Conservation (phyloP, 2,329 filamentous ascomycete genomes). For the Pyrenochaeta sp. region DNA sequence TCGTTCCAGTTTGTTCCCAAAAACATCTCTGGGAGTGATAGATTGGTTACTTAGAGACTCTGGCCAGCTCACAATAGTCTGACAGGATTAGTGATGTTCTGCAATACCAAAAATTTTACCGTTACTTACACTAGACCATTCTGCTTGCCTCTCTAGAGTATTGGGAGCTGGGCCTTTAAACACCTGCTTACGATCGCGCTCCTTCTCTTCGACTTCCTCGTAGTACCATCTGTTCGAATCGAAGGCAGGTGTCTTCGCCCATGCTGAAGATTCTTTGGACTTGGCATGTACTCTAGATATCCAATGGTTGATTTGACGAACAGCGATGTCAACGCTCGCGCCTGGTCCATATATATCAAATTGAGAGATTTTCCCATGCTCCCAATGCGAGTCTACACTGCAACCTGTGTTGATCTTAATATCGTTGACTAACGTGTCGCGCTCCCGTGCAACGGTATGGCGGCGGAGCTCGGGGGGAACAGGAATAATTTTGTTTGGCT, state of each 20-base stretch:
- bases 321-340: constrained; percentile 25
- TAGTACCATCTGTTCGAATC: constrained; percentile 34
- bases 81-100: background rate
- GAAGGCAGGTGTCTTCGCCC: constrained; percentile 39
- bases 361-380: constrained; percentile 15
- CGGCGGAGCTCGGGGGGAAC: constrained; percentile 32
- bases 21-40: constrained; percentile 31
- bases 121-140: constrained; percentile 16
- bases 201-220: constrained; percentile 20
- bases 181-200: constrained; percentile 23
- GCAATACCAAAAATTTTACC: background rate
- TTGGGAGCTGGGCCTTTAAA: constrained; percentile 31
- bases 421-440: constrained; percentile 15
- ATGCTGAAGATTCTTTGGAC: constrained; percentile 30
- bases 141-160: constrained; percentile 4
- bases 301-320: constrained; percentile 37
- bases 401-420: constrained; percentile 30
- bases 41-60: constrained; percentile 20
- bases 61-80: constrained; percentile 35
- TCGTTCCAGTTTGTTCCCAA: constrained; percentile 38
- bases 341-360: constrained; percentile 39
- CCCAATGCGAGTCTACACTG: constrained; percentile 22
- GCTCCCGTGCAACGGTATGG: constrained; percentile 18
- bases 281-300: constrained; percentile 30
- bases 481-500: constrained; percentile 25